These are phyloP conservation scores for Baorangia bicolor DNA, from an alignment of 768 basidiomycete genomes.

Conservation along the genomic window DNA sequence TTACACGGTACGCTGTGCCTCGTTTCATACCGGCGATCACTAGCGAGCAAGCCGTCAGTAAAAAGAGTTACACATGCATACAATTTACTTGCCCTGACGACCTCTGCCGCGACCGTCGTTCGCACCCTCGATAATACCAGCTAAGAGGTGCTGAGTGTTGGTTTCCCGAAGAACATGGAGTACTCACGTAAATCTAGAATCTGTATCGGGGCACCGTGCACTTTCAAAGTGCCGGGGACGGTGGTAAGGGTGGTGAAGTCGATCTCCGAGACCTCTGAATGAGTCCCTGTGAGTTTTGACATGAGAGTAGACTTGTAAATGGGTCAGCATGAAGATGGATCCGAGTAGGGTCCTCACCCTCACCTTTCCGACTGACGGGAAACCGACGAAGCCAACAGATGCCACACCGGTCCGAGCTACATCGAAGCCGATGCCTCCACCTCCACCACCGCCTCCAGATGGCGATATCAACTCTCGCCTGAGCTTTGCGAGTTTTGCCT, in stretches of 20 bases:
- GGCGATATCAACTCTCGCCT: slow-evolving; percentile 89
- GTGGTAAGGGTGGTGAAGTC: slow-evolving; percentile 97
- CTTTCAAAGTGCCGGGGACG: slow-evolving; percentile 90
- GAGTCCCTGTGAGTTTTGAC: slow-evolving; percentile 95
- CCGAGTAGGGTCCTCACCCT: slow-evolving; percentile 7
- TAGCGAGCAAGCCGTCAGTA: slow-evolving; percentile 24
- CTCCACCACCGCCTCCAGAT: slow-evolving; percentile 77
- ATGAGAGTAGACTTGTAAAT: slow-evolving; percentile 77
- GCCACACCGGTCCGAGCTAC: slow-evolving; percentile 98
- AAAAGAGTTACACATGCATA: slow-evolving; percentile 20
- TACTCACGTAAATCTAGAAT: slow-evolving; percentile 85
- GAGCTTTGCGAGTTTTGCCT: slow-evolving; percentile 97
- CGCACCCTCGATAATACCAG: slow-evolving; percentile 98
- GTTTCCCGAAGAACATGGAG: background rate
- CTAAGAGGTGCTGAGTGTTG: slow-evolving; percentile 38
- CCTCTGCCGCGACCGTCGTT: slow-evolving; percentile 96
- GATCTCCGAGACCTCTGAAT: slow-evolving; percentile 93
- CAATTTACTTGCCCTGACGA: slow-evolving; percentile 69
- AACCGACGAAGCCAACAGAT: slow-evolving; percentile 89
- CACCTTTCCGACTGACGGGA: slow-evolving; percentile 95
- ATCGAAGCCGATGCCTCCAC: slow-evolving; percentile 91
- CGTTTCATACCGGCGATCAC: slow-evolving; percentile 70
- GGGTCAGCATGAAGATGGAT: background rate
- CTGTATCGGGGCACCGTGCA: slow-evolving; percentile 95
- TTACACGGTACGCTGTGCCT: slow-evolving; percentile 5